Base-by-base conservation (phyloP, 768 basidiomycete genomes). In the Mrakia frigida region DNA sequence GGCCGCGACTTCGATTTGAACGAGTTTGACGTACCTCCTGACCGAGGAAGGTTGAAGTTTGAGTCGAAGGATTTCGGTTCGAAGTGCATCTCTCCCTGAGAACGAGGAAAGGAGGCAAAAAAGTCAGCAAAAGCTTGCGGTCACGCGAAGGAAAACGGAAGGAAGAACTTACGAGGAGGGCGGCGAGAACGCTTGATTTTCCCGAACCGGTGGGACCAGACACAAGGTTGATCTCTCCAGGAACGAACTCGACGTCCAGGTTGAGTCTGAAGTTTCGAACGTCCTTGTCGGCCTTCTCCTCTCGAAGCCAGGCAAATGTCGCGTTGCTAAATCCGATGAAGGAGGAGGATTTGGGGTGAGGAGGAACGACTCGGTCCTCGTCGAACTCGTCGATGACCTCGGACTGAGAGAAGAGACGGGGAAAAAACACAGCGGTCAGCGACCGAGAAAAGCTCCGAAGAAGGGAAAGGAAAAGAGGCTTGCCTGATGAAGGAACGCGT, bases 41-140 rank as follows among this genome's bases (percentile, higher is more conserved):
- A 84, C 3, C 91, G 85, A 37, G 92, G 92, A 7, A 93, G 86
- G 78, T 87, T 88, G 82, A 87, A 91, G 87, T 88, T 90, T 0
- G 90, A 88, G 63, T 28, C 70, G 18, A 77, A 74, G 43, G 23
- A 35, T 7, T 13, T 18, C 23, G 69, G 31, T 6, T 21, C 74
- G 76, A 84, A 84, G 78, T 84, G 83, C 79, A 85, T 82, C 78
- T 85, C 84, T 43, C 84, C 84, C 5, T 46, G 18, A 7, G n/a
- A n/a, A n/a, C n/a, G n/a, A 46, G 43, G 18, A 46, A 18, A 46
- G 9, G 18, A 46, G 43, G 43, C 9, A 18, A 46, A 18, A 46
- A 18, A 46, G 43, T 46, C 43, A 46, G 43, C 43, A 18, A 7
- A 18, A 46, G 43, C 9, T 46, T 18, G 43, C 7, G 9, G 43